A percentile compares a stretch with the other conserved stretches of the same genome.
Evolutionary conservation across 352 stramenopile genomes (phyloP).

Genomic region (Phytophthora ramorum): DNA sequence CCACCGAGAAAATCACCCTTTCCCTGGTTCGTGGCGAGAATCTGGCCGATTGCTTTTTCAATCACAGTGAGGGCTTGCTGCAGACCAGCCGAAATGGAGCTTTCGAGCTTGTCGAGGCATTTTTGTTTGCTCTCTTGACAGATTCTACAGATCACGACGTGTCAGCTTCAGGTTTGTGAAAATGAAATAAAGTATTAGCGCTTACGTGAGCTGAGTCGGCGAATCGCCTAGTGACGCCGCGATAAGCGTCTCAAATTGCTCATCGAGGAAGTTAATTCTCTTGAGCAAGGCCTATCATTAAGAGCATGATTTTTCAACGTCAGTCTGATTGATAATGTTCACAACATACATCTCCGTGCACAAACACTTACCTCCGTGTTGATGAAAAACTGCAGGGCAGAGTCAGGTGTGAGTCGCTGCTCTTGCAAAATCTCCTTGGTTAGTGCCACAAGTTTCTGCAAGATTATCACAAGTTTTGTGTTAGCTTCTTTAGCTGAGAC

Average conservation of each 20-base stretch:
- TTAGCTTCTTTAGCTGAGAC: neutral
- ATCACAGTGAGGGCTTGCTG: conserved; percentile 68
- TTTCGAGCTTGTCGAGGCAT: conserved; percentile 71
- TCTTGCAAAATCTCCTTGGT: conserved; percentile 75
- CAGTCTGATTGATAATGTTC: neutral
- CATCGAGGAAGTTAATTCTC: conserved; percentile 67
- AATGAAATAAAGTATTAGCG: neutral
- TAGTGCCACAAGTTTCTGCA: conserved; percentile 64
- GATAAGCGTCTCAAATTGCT: conserved; percentile 61
- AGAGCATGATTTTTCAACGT: neutral
- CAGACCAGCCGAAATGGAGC: conserved; percentile 49
- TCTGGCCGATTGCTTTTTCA: conserved; percentile 59
- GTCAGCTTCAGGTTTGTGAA: neutral
- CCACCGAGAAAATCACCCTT: conserved; percentile 83
- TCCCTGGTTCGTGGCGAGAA: conserved; percentile 64
- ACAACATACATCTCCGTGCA: neutral
- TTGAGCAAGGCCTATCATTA: conserved; percentile 56
- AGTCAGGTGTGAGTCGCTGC: conserved; percentile 60
- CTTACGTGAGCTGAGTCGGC: conserved; percentile 82
- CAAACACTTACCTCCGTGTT: conserved; percentile 56
- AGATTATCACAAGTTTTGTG: neutral
- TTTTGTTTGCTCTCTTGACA: conserved; percentile 82
- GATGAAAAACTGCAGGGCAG: conserved; percentile 70
- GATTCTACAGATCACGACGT: conserved; percentile 48
- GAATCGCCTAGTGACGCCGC: conserved; percentile 45